phyloP scores from a whole-genome alignment of 306 rosid genomes.

The Vigna mungo region DNA sequence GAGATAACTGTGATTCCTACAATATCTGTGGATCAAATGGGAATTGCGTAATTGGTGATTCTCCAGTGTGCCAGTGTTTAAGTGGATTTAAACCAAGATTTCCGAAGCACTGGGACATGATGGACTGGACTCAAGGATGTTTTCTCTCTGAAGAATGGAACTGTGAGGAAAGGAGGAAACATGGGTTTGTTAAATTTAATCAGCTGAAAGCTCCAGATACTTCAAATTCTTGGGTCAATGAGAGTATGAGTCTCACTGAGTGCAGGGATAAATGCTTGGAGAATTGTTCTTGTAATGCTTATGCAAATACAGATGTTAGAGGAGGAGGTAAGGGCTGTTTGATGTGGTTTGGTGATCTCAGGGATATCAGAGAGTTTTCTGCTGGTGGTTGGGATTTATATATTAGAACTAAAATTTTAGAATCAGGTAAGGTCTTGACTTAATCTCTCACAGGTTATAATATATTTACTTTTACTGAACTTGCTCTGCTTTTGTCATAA shows the following conservation, averaged over 20 bases:
- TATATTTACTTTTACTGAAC: not conserved
- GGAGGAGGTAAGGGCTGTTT: constrained; percentile 68
- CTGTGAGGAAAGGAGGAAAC: constrained; percentile 44
- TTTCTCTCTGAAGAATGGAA: constrained; percentile 35
- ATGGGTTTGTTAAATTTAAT: constrained; percentile 49
- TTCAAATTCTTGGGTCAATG: constrained; percentile 52
- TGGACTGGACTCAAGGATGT: constrained; percentile 68
- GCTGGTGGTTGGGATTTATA: constrained; percentile 48
- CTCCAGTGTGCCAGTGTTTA: constrained; percentile 62
- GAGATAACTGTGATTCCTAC: constrained; percentile 59
- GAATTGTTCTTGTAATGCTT: constrained; percentile 70
- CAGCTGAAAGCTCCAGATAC: constrained; percentile 63
- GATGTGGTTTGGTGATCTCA: constrained; percentile 60
- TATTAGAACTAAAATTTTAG: constrained; percentile 48
- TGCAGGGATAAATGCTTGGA: constrained; percentile 57
- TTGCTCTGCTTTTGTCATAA: constrained; percentile 9
- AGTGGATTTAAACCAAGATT: constrained; percentile 58
- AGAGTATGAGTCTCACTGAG: constrained; percentile 50
- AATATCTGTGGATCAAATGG: constrained; percentile 57
- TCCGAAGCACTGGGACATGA: constrained; percentile 50
- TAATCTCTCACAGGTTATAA: not conserved
- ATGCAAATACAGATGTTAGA: constrained; percentile 50
- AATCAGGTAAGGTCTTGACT: constrained; percentile 41
- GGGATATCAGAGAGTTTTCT: constrained; percentile 45
- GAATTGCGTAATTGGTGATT: constrained; percentile 44